Evolutionary conservation across 331 rosid genomes (phyloP), one percentile per base, ranked within the genome.

Genomic region (Erythrophleum ivorense): DNA sequence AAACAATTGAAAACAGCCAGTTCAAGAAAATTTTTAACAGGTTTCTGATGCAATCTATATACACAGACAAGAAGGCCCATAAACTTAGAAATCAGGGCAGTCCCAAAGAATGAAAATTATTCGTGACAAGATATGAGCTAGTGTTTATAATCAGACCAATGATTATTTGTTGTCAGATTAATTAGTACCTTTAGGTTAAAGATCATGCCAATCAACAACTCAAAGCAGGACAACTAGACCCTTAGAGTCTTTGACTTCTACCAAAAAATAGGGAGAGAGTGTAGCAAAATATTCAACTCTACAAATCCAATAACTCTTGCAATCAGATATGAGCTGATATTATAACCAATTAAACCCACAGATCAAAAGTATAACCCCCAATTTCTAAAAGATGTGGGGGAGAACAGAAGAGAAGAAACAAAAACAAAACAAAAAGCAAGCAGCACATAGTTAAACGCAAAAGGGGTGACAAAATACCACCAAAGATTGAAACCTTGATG

Each of bases 271-370:
- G 21, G 58, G 41, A 14, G 10, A 14, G 46, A 48, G 45, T 7
- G 69, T 31, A 65, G 69, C 70, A 49, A 57, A 14, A 50, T 7
- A 73, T 40, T 31, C 66, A 81, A 40, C 16, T 45, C 45, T 14
- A 21, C 41, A 54, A 24, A 72, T 63, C 72, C 41, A 41, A 4
- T 7, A 53, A 72, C 5, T 9, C 65, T 65, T 78, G 53, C 75
- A 19, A 85, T 71, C 64, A 19, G 57, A 64, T 38, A 49, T 6
- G 7, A 73, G 12, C 45, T 72, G 3, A 59, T 60, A 24, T 54
- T 71, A 64, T 65, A 7, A 75, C 38, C 43, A 53, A 59, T 62
- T 63, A 83, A 78, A 50, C 73, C 46, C 75, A 45, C 45, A 78
- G 48, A 75, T 52, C 38, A 43, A 48, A 52, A 76, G 59, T 31